Percentiles rank a stretch among this genome's conserved stretches.
phyloP scores from a whole-genome alignment of 768 basidiomycete species.

The Phallus indusiatus region DNA sequence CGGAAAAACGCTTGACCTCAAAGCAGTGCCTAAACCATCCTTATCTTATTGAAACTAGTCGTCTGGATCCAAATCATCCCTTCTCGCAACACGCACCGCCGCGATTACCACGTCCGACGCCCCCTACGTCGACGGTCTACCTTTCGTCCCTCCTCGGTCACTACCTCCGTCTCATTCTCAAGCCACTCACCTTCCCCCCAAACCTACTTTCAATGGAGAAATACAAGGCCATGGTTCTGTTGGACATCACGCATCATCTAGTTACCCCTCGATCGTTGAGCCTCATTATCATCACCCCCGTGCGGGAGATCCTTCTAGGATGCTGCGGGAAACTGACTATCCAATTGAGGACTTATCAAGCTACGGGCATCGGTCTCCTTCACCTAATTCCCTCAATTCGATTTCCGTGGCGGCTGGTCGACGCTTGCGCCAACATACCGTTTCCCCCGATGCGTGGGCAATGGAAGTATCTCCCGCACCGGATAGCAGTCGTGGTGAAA shows the following conservation, averaged over 20 bases:
- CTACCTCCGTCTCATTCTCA: slow-evolving; percentile 43
- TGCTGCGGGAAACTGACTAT: slow-evolving; percentile 1
- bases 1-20: slow-evolving; percentile 76
- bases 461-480: slow-evolving; percentile 7
- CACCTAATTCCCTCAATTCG: slow-evolving; percentile 4
- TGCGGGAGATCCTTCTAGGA: neutral
- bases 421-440: neutral
- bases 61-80: slow-evolving; percentile 55
- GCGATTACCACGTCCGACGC: slow-evolving; percentile 23
- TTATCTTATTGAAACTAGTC: slow-evolving; percentile 76
- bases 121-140: slow-evolving; percentile 21
- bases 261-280: slow-evolving; percentile 24
- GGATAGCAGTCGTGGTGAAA: neutral
- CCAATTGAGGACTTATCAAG: slow-evolving; percentile 3
- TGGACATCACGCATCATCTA: slow-evolving; percentile 27
- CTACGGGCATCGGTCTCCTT: slow-evolving; percentile 2
- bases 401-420: neutral
- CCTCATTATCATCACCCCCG: neutral
- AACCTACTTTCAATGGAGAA: slow-evolving; percentile 25
- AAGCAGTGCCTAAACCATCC: slow-evolving; percentile 80
- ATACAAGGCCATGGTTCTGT: neutral
- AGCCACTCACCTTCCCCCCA: slow-evolving; percentile 18
- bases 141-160: slow-evolving; percentile 33
- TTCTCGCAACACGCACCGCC: slow-evolving; percentile 20
- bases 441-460: slow-evolving; percentile 1